Conservation (phyloP, 306 rosid genomes). For the Myrica gale region DNA sequence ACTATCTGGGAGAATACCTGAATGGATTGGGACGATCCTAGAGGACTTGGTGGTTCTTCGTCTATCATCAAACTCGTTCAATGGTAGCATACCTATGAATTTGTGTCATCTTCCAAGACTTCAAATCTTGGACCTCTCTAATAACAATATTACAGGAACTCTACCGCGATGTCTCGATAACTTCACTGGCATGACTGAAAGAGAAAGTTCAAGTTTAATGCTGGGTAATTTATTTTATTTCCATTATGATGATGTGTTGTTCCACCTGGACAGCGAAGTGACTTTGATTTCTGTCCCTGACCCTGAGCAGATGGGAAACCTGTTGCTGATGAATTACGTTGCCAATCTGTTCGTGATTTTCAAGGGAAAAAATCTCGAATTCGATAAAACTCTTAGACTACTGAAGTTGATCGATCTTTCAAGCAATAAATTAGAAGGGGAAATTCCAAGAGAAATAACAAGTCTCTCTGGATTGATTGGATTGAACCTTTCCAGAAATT, state of each 20-base stretch:
- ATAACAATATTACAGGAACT: not conserved
- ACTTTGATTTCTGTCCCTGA: too few species aligned
- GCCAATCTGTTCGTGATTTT: not conserved
- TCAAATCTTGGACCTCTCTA: constrained; percentile 18
- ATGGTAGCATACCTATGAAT: constrained; percentile 21
- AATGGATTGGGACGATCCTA: constrained; percentile 13
- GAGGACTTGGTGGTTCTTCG: constrained; percentile 17
- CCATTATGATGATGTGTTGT: too few species aligned
- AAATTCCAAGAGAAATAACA: constrained; percentile 23
- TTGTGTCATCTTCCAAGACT: not conserved
- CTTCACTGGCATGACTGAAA: constrained; percentile 2
- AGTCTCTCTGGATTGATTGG: not conserved
- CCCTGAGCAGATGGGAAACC: too few species aligned
- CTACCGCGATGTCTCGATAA: constrained; percentile 17
- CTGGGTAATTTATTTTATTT: too few species aligned
- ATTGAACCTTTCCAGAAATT: constrained; percentile 30
- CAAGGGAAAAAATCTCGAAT: constrained; percentile 18
- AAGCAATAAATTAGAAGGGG: constrained; percentile 22
- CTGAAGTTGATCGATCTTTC: constrained; percentile 34
- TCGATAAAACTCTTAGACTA: not conserved
- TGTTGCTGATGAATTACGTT: too few species aligned
- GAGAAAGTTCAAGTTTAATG: too few species aligned
- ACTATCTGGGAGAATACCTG: constrained; percentile 29
- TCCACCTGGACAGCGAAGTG: too few species aligned
- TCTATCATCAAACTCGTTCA: constrained; percentile 10